Conservation (phyloP, 108 stramenopile species). For the Cylindrotheca fusiformis region DNA sequence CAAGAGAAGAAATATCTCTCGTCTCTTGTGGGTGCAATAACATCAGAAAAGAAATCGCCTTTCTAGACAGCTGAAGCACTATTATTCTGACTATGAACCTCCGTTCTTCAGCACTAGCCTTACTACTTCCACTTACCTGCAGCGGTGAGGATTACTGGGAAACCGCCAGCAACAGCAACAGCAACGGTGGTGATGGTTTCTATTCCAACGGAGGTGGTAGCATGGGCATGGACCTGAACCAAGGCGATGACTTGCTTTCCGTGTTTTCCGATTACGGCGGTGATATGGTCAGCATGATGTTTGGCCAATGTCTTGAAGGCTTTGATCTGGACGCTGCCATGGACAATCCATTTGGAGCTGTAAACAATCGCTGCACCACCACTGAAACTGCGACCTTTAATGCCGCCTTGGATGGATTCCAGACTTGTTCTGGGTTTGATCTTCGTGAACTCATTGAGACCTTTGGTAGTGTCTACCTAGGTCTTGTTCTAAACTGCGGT, state of each 20-base stretch:
- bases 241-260: background rate
- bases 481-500: background rate
- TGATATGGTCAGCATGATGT: background rate
- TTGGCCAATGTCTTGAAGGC: background rate
- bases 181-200: background rate
- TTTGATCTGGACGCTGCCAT: background rate
- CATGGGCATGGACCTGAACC: background rate
- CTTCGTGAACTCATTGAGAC: background rate
- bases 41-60: too few species aligned
- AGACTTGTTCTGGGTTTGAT: background rate
- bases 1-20: too few species aligned
- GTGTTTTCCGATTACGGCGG: background rate
- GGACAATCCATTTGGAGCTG: background rate
- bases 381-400: background rate
- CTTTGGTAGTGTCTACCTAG: background rate
- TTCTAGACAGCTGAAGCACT: too few species aligned
- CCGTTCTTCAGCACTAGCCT: too few species aligned
- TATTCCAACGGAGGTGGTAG: background rate
- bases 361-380: background rate
- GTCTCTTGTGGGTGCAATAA: too few species aligned
- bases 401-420: background rate
- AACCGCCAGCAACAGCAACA: background rate
- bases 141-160: too few species aligned
- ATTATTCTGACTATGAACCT: too few species aligned
- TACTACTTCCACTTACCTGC: too few species aligned